Evolutionary conservation across 2,329 filamentous ascomycete species (phyloP).

Genomic region (Falciphora oryzae): DNA sequence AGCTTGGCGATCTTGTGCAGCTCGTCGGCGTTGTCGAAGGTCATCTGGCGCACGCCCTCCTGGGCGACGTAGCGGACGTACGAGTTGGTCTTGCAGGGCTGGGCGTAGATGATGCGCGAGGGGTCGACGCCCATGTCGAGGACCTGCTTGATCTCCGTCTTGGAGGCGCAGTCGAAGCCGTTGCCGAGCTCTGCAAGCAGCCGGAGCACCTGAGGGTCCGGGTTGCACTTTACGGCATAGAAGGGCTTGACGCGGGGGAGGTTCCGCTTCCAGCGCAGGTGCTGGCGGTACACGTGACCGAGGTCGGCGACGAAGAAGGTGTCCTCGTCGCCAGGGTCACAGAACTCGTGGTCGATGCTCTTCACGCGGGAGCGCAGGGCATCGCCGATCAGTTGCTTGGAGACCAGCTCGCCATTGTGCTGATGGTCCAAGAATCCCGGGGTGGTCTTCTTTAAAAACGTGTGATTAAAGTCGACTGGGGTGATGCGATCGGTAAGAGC

Average conservation of each 20-base stretch:
- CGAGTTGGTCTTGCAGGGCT: slow-evolving; percentile 99
- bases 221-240: slow-evolving; percentile 99
- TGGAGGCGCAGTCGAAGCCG: slow-evolving; percentile 97
- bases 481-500: slow-evolving; percentile 49
- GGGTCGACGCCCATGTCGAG: slow-evolving; percentile 77
- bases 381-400: slow-evolving; percentile 80
- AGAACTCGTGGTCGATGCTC: slow-evolving; percentile 78
- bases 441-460: slow-evolving; percentile 37
- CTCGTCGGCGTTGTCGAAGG: slow-evolving; percentile 97
- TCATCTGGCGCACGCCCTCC: slow-evolving; percentile 93
- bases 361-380: slow-evolving; percentile 82
- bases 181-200: slow-evolving; percentile 84
- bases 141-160: slow-evolving; percentile 92
- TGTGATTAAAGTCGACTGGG: slow-evolving; percentile 40
- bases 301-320: slow-evolving; percentile 98
- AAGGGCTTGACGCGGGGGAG: slow-evolving; percentile 90
- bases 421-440: slow-evolving; percentile 28
- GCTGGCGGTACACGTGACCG: slow-evolving; percentile 97
- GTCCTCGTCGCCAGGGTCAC: slow-evolving; percentile 90
- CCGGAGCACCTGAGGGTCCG: slow-evolving; percentile 80
- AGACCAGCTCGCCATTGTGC: slow-evolving; percentile 37
- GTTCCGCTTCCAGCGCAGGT: slow-evolving; percentile 95
- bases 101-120: slow-evolving; percentile 93
- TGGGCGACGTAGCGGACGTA: slow-evolving; percentile 87
- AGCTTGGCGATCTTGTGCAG: slow-evolving; percentile 95